Conservation (phyloP, 139 green algal genomes). For the Eudorina sp. region DNA sequence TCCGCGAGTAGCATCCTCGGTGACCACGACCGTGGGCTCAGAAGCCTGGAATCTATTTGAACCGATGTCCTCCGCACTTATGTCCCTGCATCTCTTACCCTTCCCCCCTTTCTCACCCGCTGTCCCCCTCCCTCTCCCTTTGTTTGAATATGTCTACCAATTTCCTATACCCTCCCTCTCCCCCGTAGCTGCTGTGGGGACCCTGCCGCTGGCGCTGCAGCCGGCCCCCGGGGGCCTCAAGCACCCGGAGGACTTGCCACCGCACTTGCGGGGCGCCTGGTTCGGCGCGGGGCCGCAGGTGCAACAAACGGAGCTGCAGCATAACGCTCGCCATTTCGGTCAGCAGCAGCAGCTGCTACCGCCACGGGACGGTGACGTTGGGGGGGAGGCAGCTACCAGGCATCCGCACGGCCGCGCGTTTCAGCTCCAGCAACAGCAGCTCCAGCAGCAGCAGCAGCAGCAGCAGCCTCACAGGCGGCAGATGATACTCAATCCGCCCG, state of each 20-base stretch:
- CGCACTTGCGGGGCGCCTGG: background rate
- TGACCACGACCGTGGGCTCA: no score
- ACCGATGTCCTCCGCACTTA: no score
- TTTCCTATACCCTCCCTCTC: no score
- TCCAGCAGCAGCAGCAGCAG: background rate
- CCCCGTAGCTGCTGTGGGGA: no score
- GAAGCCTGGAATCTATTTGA: no score
- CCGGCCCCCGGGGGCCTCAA: background rate
- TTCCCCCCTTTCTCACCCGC: no score
- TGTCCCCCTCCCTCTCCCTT: no score
- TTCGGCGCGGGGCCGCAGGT: background rate
- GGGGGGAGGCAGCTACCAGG: no score
- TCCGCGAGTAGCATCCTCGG: no score
- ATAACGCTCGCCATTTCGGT: background rate
- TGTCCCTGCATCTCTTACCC: no score
- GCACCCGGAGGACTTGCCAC: background rate
- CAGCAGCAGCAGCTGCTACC: background rate
- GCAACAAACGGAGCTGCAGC: background rate
- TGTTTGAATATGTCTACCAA: no score
- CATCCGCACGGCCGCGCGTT: no score
- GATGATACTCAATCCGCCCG: conserved; percentile 1
- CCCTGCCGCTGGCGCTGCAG: background rate
- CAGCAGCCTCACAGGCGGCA: conserved; percentile 1
- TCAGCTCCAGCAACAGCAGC: background rate
- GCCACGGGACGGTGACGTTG: background rate